These are phyloP conservation scores for Saksenaea oblongispora DNA, from an alignment of 371 early-diverging fungal species.

Conservation along the genomic window DNA sequence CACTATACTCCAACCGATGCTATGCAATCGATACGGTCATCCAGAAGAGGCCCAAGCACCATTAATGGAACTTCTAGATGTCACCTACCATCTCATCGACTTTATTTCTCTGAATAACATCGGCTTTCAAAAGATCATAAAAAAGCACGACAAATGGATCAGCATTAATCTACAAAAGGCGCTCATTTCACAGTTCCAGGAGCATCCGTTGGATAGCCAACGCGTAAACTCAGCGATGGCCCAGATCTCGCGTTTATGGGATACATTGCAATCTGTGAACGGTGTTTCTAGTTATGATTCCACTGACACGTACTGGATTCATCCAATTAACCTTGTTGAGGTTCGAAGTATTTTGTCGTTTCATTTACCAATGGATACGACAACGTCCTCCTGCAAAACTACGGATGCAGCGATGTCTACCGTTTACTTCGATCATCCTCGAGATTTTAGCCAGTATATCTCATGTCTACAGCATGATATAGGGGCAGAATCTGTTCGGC, in stretches of 20 bases:
- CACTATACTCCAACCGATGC: constrained; percentile 32
- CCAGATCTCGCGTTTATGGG: neutral
- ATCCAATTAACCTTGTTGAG: constrained; percentile 95
- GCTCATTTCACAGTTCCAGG: constrained; percentile 76
- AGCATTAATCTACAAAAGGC: constrained; percentile 73
- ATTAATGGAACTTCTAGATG: constrained; percentile 38
- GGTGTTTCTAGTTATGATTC: constrained; percentile 12
- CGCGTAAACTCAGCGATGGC: constrained; percentile 18
- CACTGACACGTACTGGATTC: constrained; percentile 98
- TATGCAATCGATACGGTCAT: neutral
- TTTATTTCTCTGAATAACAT: constrained; percentile 88
- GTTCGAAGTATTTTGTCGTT: constrained; percentile 87
- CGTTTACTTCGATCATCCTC: constrained; percentile 95
- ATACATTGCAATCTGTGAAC: neutral
- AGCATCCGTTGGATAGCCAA: constrained; percentile 33
- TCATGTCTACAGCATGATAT: constrained; percentile 89
- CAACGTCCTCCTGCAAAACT: neutral
- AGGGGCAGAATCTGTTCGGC: constrained; percentile 88
- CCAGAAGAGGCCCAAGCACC: neutral
- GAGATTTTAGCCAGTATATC: constrained; percentile 85
- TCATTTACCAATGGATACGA: constrained; percentile 80
- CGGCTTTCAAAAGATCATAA: constrained; percentile 86
- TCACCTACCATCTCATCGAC: constrained; percentile 79
- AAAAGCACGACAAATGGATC: constrained; percentile 82
- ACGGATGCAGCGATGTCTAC: constrained; percentile 70